A percentile compares a stretch with the other conserved stretches of the same genome.
Evolutionary conservation across 768 basidiomycete species (phyloP).

Genomic region (Dacryopinax primogenitus): DNA sequence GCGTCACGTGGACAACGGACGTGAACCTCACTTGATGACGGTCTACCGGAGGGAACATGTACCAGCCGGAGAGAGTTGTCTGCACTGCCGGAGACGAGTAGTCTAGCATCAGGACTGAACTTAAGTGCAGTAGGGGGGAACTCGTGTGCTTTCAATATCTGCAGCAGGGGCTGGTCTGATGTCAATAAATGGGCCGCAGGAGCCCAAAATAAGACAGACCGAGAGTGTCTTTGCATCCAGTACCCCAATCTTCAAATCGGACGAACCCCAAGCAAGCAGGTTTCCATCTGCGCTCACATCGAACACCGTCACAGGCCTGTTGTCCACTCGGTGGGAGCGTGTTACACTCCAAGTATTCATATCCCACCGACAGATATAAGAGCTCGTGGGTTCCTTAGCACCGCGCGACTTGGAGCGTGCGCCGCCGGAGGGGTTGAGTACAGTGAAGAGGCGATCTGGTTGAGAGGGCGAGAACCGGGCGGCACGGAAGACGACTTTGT

Average conservation of each 20-base stretch:
- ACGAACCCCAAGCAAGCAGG: slow-evolving; percentile 72
- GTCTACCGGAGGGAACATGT: slow-evolving; percentile 39
- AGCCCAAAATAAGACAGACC: slow-evolving; percentile 35
- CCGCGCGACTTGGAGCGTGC: slow-evolving; percentile 2
- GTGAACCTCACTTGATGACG: not conserved
- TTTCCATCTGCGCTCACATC: slow-evolving; percentile 58
- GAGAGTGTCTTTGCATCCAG: slow-evolving; percentile 64
- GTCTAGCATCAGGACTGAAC: slow-evolving; percentile 71
- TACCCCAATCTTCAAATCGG: slow-evolving; percentile 73
- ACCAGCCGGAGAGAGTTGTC: slow-evolving; percentile 79
- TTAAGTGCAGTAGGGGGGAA: slow-evolving; percentile 81
- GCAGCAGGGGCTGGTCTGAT: slow-evolving; percentile 58
- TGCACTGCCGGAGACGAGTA: slow-evolving; percentile 79
- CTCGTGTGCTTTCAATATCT: slow-evolving; percentile 87
- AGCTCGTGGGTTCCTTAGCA: not conserved
- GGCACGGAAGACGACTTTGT: not conserved
- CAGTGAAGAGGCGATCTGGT: not conserved
- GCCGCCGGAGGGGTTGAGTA: not conserved
- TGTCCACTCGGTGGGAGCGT: slow-evolving; percentile 7
- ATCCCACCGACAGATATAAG: not conserved
- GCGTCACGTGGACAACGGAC: not conserved
- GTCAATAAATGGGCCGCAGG: not conserved
- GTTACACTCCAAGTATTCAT: not conserved
- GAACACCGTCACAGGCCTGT: not conserved
- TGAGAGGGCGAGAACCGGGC: slow-evolving; percentile 1